phyloP scores from a whole-genome alignment of 202 grass and related monocot genomes.

The Eragrostis tef region DNA sequence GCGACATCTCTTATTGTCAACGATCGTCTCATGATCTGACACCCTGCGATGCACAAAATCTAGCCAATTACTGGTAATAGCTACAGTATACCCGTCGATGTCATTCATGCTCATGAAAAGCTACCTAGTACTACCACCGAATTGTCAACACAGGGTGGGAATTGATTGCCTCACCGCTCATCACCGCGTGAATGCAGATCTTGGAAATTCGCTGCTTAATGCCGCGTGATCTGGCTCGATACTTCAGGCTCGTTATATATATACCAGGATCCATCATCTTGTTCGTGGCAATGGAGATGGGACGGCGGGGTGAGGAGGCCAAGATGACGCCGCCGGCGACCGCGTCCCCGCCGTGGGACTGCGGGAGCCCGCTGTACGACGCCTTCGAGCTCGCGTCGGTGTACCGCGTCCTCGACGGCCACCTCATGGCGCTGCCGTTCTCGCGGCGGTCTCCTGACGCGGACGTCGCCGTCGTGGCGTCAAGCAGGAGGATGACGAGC shows the following conservation, averaged over 20 bases:
- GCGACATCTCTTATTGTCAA: too few species aligned
- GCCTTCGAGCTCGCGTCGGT: constrained; percentile 68
- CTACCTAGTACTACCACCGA: background rate
- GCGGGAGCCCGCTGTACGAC: constrained; percentile 69
- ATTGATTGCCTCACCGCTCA: background rate
- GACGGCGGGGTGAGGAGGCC: background rate
- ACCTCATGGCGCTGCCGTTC: constrained; percentile 56
- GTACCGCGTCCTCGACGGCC: constrained; percentile 54
- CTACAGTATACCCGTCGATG: background rate
- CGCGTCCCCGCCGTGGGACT: constrained; percentile 54
- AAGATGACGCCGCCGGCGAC: background rate
- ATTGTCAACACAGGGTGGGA: background rate
- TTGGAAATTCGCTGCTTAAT: background rate
- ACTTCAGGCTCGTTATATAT: background rate
- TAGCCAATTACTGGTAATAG: background rate
- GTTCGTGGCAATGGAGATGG: background rate
- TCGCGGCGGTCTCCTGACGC: background rate
- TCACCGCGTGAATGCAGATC: background rate
- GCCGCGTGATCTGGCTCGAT: background rate
- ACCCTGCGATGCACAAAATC: background rate
- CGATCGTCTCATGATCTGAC: background rate
- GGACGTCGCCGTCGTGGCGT: background rate
- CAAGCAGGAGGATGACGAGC: background rate
- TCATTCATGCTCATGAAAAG: background rate
- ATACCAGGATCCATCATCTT: too few species aligned